Evolutionary conservation across 495 filamentous ascomycete species (phyloP), one percentile per base, ranked within the genome.

Genomic region (Penicillium pulvis): DNA sequence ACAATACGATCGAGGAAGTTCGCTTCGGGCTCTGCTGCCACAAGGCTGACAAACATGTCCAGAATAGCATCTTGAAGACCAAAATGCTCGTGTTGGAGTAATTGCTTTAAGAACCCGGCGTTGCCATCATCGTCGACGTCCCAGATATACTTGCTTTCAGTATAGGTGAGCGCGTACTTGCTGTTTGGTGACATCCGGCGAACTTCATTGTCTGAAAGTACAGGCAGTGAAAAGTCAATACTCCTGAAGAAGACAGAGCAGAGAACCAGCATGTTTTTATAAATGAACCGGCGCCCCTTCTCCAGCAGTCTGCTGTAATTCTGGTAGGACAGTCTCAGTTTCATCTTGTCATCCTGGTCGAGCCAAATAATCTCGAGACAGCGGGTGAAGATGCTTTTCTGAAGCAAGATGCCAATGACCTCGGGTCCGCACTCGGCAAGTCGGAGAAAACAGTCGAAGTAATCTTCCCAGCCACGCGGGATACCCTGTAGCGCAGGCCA

Each of bases 401-500:
- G 75, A 23, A 92, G 76, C 30, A 91, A 71, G 6, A 79, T 60
- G 6, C 73, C 71, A 9, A 79, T 71, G 67, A 90, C 84, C 12
- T 75, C 61, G 6, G 70, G 64, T 1, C 87, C 87, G 48, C 87
- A 66, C 30, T 71, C 77, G 23, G 83, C 83, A 59, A 93, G 83
- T 16, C 78, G 72, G 28, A 79, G 63, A 58, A 93, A 75, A 33
- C 90, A 79, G 26, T 83, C 85, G 62, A 94, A 94, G 45, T 89
- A 92, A 64, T 96, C 91, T 42, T 85, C 83, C 91, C 91, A 96
- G 9, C 85, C 80, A 31, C 88, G 84, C 20, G 82, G 67, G 24
- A 79, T 75, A 3, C 72, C 68, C 56, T 90, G 85, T 30, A 89
- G 66, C 9, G 66, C 67, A 4, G 79, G 60, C 82, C 82, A 87